Conservation (phyloP, 768 basidiomycete genomes). For the Psilocybe cyanescens region DNA sequence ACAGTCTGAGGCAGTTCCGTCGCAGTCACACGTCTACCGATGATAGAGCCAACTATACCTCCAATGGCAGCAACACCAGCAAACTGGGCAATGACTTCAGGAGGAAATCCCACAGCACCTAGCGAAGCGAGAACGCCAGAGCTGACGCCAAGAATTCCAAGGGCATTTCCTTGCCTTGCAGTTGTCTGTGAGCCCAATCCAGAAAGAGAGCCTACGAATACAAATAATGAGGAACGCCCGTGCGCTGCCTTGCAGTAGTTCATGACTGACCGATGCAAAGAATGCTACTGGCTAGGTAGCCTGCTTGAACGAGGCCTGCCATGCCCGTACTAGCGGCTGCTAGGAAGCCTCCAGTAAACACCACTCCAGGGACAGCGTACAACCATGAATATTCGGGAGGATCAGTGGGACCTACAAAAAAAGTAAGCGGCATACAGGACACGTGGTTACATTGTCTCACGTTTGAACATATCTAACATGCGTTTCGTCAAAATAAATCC, state of each 20-base stretch:
- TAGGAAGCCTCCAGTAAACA: slow-evolving; percentile 85
- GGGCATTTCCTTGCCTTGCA: slow-evolving; percentile 84
- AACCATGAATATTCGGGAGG: slow-evolving; percentile 90
- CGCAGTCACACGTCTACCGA: slow-evolving; percentile 84
- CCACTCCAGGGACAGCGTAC: slow-evolving; percentile 76
- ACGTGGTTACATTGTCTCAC: slow-evolving; percentile 39
- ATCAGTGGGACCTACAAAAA: slow-evolving; percentile 66
- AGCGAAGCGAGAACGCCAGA: slow-evolving; percentile 83
- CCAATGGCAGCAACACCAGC: slow-evolving; percentile 78
- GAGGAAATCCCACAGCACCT: slow-evolving; percentile 81
- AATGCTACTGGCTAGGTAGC: slow-evolving; percentile 84
- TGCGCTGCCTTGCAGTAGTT: not conserved
- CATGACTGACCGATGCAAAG: slow-evolving; percentile 71
- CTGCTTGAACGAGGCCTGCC: slow-evolving; percentile 86
- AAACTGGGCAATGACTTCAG: slow-evolving; percentile 77
- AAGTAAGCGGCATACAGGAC: slow-evolving; percentile 2
- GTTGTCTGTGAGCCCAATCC: slow-evolving; percentile 80
- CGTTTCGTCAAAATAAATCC: slow-evolving; percentile 90
- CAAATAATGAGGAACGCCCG: not conserved
- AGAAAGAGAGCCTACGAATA: slow-evolving; percentile 67
- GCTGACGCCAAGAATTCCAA: slow-evolving; percentile 86
- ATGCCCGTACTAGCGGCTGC: slow-evolving; percentile 84
- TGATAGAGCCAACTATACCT: slow-evolving; percentile 66
- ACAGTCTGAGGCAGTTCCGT: slow-evolving; percentile 87
- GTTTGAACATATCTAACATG: slow-evolving; percentile 93